phyloP scores from a whole-genome alignment of 176 grass and related monocot species.

The Alloteropsis semialata region DNA sequence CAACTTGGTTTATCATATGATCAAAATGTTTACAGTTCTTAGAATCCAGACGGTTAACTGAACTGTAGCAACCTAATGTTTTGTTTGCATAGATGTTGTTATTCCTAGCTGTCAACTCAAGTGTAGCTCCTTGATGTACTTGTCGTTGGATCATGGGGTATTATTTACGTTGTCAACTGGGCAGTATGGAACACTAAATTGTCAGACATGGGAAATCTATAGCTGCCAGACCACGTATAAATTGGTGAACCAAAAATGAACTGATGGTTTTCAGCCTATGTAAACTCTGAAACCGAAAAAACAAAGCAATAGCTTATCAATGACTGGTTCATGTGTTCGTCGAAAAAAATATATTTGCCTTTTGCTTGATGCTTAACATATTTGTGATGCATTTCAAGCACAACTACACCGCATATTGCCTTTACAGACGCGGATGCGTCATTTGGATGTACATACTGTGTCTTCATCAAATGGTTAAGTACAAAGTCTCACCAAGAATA shows the following conservation, averaged over 20 bases:
- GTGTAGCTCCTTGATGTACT: background rate
- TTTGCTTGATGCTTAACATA: background rate
- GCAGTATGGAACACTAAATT: background rate
- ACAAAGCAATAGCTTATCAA: background rate
- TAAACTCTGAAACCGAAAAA: background rate
- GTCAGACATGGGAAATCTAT: background rate
- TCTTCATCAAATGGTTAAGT: slow-evolving; percentile 26
- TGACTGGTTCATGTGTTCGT: background rate
- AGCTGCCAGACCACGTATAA: background rate
- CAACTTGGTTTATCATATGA: background rate
- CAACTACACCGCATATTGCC: slow-evolving; percentile 7
- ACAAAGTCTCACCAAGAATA: slow-evolving; percentile 40
- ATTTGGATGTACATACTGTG: slow-evolving; percentile 17
- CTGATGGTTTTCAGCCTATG: background rate
- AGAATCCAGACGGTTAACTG: background rate
- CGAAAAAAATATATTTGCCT: background rate
- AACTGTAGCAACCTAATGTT: background rate
- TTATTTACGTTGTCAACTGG: background rate
- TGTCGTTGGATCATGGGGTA: background rate
- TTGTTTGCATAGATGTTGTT: background rate
- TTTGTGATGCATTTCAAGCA: slow-evolving; percentile 5
- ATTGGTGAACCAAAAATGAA: background rate
- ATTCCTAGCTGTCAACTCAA: background rate
- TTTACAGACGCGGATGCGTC: slow-evolving; percentile 9
- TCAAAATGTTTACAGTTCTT: background rate